phyloP scores from a whole-genome alignment of 768 basidiomycete species.

The Hericium rajendrae region DNA sequence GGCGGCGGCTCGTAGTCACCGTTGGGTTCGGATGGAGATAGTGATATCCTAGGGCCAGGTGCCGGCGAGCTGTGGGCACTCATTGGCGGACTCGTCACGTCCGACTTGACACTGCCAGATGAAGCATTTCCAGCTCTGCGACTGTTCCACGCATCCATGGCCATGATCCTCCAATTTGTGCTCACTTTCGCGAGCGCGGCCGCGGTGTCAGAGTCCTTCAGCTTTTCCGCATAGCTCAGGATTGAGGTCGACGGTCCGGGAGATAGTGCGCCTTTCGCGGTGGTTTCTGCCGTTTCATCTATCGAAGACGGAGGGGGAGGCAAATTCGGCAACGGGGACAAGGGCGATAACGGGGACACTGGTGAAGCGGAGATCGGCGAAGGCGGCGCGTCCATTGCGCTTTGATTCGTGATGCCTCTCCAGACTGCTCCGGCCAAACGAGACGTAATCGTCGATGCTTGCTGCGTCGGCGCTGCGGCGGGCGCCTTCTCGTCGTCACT shows the following conservation, averaged over 20 bases:
- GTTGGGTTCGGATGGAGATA: no score
- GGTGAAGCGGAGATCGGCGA: constrained; percentile 25
- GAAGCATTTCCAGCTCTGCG: not conserved
- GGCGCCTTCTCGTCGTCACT: constrained; percentile 35
- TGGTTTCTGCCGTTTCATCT: not conserved
- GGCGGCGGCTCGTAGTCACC: constrained; percentile 43
- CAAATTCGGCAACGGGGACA: constrained; percentile 17
- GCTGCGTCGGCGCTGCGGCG: not conserved
- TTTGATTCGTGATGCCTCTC: constrained; percentile 70
- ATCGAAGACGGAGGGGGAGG: constrained; percentile 16
- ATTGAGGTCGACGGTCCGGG: constrained; percentile 8
- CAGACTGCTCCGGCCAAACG: constrained; percentile 57
- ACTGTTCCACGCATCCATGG: constrained; percentile 29
- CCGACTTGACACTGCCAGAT: no score
- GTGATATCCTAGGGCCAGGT: no score
- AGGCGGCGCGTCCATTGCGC: constrained; percentile 55
- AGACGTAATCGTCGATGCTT: constrained; percentile 32
- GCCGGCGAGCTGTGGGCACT: no score
- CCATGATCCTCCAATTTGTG: constrained; percentile 66
- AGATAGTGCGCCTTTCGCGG: constrained; percentile 5
- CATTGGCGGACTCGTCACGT: no score
- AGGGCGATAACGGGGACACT: constrained; percentile 26
- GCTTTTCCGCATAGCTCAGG: constrained; percentile 58
- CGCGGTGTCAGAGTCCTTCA: constrained; percentile 63
- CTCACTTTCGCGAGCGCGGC: constrained; percentile 66